Conservation (phyloP, 1,284 basidiomycete species). For the Pseudomicrostroma phylloplanum region DNA sequence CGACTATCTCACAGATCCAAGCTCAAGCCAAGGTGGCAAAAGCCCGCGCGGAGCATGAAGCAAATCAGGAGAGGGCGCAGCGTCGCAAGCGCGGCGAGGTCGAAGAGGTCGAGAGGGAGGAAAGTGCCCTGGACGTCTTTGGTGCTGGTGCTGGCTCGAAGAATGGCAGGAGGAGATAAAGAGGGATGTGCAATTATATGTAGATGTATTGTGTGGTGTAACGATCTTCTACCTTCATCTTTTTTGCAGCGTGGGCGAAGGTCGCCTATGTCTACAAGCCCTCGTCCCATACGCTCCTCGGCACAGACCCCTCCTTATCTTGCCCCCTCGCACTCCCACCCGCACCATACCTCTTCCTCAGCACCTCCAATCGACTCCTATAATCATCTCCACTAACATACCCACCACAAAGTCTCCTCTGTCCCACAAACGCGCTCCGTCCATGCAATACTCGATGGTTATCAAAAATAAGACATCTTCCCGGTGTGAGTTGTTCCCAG, state of each 20-base stretch:
- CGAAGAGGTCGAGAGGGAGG: constrained; percentile 1
- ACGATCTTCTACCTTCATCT: too few relatives aligned
- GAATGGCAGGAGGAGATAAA: background rate
- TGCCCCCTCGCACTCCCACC: background rate
- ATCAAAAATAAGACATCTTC: constrained; percentile 79
- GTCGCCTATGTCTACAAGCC: constrained; percentile 19
- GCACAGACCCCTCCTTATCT: background rate
- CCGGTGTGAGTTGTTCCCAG: constrained; percentile 80
- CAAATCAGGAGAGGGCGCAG: background rate
- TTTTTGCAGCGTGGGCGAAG: too few relatives aligned
- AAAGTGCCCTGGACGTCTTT: constrained; percentile 2
- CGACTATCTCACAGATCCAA: too few relatives aligned
- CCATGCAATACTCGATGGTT: constrained; percentile 94
- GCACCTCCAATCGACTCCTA: constrained; percentile 27
- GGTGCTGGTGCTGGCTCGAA: background rate
- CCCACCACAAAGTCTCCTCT: constrained; percentile 86
- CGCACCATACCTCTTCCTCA: constrained; percentile 22
- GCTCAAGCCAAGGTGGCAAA: background rate
- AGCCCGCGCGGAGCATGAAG: constrained; percentile 2
- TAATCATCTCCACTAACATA: constrained; percentile 56
- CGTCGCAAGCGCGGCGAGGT: constrained; percentile 1
- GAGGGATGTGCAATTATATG: background rate
- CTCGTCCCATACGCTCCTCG: constrained; percentile 39
- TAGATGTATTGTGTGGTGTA: background rate
- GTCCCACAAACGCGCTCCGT: constrained; percentile 77